A percentile compares a stretch with the other conserved stretches of the same genome.
These are phyloP conservation scores for Leishmania major DNA, from an alignment of 208 protist genomes.

Conservation along the genomic window DNA sequence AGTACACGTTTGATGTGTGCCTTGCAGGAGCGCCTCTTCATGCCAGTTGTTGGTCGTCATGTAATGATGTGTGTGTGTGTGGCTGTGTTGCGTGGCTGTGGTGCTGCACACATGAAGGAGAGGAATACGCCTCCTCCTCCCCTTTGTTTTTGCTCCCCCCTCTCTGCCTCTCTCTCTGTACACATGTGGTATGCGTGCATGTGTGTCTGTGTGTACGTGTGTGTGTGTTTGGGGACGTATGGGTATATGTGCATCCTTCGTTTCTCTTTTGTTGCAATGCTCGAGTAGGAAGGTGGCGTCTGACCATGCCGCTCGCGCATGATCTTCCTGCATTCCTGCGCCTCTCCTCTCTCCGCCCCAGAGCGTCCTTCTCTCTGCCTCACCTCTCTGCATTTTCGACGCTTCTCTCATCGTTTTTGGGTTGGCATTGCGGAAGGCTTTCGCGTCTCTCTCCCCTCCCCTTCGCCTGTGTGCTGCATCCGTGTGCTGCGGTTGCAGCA, in stretches of 20 bases:
- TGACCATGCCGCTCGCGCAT: not conserved
- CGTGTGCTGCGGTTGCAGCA: not conserved
- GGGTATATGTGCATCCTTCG: too few species aligned
- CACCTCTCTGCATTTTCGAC: not conserved
- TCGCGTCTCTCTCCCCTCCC: too few species aligned
- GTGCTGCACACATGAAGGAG: not conserved
- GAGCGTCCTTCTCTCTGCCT: not conserved
- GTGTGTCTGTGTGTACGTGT: not conserved
- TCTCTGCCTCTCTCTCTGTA: not conserved
- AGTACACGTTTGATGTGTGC: not conserved
- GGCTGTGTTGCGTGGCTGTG: not conserved
- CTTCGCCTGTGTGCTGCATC: not conserved
- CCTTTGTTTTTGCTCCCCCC: conserved; percentile 1
- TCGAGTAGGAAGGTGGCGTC: not conserved
- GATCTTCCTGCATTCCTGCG: not conserved
- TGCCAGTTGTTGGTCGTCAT: not conserved
- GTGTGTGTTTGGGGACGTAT: not conserved
- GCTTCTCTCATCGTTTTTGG: not conserved
- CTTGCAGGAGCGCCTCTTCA: not conserved
- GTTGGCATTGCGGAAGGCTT: not conserved
- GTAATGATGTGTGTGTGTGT: not conserved
- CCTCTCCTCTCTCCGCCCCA: not conserved
- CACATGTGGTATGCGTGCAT: not conserved
- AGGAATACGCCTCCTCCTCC: not conserved
- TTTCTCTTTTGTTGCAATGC: not conserved